Evolutionary conservation across 1,284 basidiomycete species (phyloP).

Genomic region (Sutorius eximius): DNA sequence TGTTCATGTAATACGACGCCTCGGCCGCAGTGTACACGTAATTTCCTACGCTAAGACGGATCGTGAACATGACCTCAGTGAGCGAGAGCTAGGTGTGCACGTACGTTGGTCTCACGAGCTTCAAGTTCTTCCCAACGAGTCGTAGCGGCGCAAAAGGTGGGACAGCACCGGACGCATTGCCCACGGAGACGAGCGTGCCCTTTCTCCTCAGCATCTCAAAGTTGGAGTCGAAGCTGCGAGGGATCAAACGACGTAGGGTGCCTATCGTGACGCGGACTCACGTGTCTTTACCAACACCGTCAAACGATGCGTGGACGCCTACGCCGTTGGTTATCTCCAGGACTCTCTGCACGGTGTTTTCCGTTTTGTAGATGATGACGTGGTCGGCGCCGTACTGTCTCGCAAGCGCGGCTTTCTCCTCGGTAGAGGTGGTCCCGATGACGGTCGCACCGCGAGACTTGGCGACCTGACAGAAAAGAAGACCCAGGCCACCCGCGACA

Average conservation of each 20-base stretch:
- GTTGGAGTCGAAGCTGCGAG: slow-evolving; percentile 72
- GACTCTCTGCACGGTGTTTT: slow-evolving; percentile 72
- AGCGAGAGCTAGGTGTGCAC: slow-evolving; percentile 27
- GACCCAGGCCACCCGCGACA: slow-evolving; percentile 78
- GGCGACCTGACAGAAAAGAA: slow-evolving; percentile 62
- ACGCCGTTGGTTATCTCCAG: slow-evolving; percentile 78
- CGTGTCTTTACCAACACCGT: slow-evolving; percentile 94
- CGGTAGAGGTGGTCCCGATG: slow-evolving; percentile 91
- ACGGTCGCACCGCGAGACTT: slow-evolving; percentile 80
- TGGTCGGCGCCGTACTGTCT: slow-evolving; percentile 81
- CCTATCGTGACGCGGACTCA: slow-evolving; percentile 37
- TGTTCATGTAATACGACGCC: slow-evolving; percentile 46
- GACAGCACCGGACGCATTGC: slow-evolving; percentile 87
- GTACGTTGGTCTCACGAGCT: slow-evolving; percentile 73
- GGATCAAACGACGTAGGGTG: background rate
- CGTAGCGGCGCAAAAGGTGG: slow-evolving; percentile 73
- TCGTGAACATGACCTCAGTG: background rate
- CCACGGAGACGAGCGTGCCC: slow-evolving; percentile 85
- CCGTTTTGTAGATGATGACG: slow-evolving; percentile 79
- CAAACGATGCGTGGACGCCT: slow-evolving; percentile 87
- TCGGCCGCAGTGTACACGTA: slow-evolving; percentile 44
- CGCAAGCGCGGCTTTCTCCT: slow-evolving; percentile 84
- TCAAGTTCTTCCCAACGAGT: slow-evolving; percentile 82
- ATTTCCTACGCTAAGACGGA: slow-evolving; percentile 50
- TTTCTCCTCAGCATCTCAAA: slow-evolving; percentile 81